A percentile compares a stretch with the other conserved stretches of the same genome.
phyloP scores from a whole-genome alignment of 1,139 yeast genomes.

The Sugiyamaella neomexicana region DNA sequence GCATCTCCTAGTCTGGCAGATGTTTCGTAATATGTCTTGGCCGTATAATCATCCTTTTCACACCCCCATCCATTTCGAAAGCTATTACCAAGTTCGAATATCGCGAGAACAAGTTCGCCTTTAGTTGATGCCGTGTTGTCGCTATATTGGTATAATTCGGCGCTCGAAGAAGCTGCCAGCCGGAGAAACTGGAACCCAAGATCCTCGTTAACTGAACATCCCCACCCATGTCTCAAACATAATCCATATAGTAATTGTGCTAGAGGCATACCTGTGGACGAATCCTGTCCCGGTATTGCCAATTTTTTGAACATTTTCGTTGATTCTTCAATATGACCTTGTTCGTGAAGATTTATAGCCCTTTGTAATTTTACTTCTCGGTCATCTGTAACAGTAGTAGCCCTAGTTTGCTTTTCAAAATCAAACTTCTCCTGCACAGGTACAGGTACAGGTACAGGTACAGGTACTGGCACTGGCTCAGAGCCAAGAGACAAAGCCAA shows the following conservation, averaged over 20 bases:
- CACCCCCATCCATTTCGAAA: constrained; percentile 42
- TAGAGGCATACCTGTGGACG: constrained; percentile 30
- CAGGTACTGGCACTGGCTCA: background rate
- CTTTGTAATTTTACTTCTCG: constrained; percentile 31
- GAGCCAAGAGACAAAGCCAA: constrained; percentile 19
- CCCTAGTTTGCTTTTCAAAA: background rate
- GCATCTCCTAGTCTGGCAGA: constrained; percentile 41
- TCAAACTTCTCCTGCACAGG: constrained; percentile 6
- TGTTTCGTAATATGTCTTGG: constrained; percentile 37
- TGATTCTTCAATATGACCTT: constrained; percentile 32
- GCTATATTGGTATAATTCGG: constrained; percentile 1
- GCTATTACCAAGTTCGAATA: constrained; percentile 41
- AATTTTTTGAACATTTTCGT: constrained; percentile 29
- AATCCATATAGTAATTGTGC: constrained; percentile 40
- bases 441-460: background rate
- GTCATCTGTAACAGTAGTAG: constrained; percentile 13
- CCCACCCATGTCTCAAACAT: constrained; percentile 42
- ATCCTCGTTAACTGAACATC: constrained; percentile 31
- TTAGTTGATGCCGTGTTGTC: constrained; percentile 24
- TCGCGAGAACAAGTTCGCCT: constrained; percentile 38
- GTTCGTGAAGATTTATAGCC: constrained; percentile 38
- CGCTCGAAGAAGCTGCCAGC: constrained; percentile 30
- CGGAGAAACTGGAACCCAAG: constrained; percentile 35
- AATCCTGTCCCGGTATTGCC: constrained; percentile 30
- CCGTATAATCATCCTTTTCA: constrained; percentile 34